Evolutionary conservation across 164 flowering plant species (phyloP).

Genomic region (Liquidambar formosana): DNA sequence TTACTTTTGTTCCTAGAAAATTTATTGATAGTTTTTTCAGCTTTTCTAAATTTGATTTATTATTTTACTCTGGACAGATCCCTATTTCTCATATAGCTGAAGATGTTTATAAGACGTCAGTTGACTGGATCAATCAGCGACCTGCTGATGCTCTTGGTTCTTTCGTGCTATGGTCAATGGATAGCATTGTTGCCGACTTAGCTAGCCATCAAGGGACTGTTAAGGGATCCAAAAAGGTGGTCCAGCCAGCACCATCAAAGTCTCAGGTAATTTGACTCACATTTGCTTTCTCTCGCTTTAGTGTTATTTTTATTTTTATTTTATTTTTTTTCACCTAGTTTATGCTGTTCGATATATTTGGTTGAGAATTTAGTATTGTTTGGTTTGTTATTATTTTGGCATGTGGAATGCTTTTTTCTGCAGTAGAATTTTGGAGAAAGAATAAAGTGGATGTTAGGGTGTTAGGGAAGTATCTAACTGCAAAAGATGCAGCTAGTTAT

Average conservation of each 20-base stretch:
- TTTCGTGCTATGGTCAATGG: conserved; percentile 43
- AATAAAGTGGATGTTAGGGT: neutral
- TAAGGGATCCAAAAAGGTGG: conserved; percentile 44
- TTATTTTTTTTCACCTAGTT: neutral
- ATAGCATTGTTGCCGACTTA: conserved; percentile 40
- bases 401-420: neutral
- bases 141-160: conserved; percentile 38
- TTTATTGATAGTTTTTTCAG: neutral
- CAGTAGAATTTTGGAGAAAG: neutral
- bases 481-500: too few relatives aligned
- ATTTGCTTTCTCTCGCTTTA: neutral
- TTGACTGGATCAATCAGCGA: conserved; percentile 40
- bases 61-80: conserved; percentile 22
- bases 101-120: conserved; percentile 42
- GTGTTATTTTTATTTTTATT: neutral
- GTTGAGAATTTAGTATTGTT: neutral
- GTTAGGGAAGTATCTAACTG: too few relatives aligned
- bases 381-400: neutral
- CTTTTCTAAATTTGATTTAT: neutral
- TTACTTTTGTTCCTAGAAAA: neutral
- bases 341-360: too few relatives aligned
- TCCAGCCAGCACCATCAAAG: conserved; percentile 40
- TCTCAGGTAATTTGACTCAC: conserved; percentile 31
- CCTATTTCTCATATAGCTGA: conserved; percentile 40
- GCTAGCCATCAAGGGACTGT: conserved; percentile 25